Evolutionary conservation across 768 basidiomycete species (phyloP).

Genomic region (Leccinum aurantiacum): DNA sequence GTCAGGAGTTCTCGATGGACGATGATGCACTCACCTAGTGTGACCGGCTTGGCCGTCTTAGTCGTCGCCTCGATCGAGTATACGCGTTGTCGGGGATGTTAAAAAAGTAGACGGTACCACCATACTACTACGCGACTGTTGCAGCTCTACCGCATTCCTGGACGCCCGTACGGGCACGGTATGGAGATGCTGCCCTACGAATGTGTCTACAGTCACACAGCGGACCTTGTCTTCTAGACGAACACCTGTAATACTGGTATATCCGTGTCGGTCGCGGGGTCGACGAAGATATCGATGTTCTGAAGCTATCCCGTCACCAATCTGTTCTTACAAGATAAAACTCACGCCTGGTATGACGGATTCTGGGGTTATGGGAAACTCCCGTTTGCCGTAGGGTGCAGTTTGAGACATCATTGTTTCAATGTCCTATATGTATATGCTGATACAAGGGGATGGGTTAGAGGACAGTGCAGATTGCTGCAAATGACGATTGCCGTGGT

Average conservation of each 20-base stretch:
- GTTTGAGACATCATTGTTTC: constrained; percentile 18
- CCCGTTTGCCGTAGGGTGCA: constrained; percentile 64
- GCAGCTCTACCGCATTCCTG: constrained; percentile 74
- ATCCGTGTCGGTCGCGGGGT: constrained; percentile 43
- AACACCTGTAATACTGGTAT: constrained; percentile 53
- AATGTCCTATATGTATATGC: not conserved
- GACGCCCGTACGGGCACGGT: constrained; percentile 57
- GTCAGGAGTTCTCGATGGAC: not conserved
- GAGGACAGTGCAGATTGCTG: not conserved
- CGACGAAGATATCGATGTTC: constrained; percentile 44
- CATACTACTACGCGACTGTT: constrained; percentile 43
- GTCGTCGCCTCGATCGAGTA: constrained; percentile 39
- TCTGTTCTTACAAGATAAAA: not conserved
- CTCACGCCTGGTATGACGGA: constrained; percentile 47
- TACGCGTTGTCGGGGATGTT: constrained; percentile 51
- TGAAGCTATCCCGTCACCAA: constrained; percentile 13
- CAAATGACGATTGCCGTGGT: not conserved
- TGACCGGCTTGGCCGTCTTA: constrained; percentile 46
- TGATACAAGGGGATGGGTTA: not conserved
- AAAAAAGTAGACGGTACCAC: constrained; percentile 57
- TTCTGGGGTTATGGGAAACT: constrained; percentile 51
- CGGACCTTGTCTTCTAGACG: constrained; percentile 58
- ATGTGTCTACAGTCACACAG: constrained; percentile 54
- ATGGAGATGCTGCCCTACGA: constrained; percentile 39
- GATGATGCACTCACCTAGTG: constrained; percentile 48